Percentiles rank a stretch among this genome's conserved stretches.
These are phyloP conservation scores for Sporothrix schenckii DNA, from an alignment of 2,329 filamentous ascomycete species.

Conservation along the genomic window DNA sequence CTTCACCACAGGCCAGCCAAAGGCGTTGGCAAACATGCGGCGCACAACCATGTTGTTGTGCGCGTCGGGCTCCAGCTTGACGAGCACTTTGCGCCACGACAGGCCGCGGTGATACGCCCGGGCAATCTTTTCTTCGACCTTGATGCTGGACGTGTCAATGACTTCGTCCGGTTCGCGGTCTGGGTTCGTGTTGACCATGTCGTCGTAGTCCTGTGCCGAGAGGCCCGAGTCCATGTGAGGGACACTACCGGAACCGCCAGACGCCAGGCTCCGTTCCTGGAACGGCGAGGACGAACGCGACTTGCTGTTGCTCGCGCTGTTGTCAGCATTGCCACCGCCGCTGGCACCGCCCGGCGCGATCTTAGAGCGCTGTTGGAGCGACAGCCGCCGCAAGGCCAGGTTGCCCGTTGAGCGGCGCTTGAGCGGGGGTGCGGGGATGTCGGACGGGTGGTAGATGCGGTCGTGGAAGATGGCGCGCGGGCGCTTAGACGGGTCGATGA, in stretches of 20 bases:
- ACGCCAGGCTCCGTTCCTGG: neutral
- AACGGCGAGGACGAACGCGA: slow-evolving; percentile 27
- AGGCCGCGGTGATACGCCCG: slow-evolving; percentile 89
- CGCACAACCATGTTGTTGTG: slow-evolving; percentile 99
- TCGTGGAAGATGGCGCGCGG: slow-evolving; percentile 95
- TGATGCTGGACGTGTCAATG: slow-evolving; percentile 70
- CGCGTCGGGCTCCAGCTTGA: slow-evolving; percentile 92
- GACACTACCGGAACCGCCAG: slow-evolving; percentile 35
- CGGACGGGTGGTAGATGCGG: slow-evolving; percentile 87
- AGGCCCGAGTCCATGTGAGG: slow-evolving; percentile 49
- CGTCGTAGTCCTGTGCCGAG: slow-evolving; percentile 57
- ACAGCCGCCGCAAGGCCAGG: slow-evolving; percentile 40
- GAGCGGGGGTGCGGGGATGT: slow-evolving; percentile 81
- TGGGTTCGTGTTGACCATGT: slow-evolving; percentile 52
- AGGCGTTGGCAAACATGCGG: slow-evolving; percentile 94
- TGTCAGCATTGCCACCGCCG: slow-evolving; percentile 21
- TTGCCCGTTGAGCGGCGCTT: slow-evolving; percentile 52
- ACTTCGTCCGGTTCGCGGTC: slow-evolving; percentile 52
- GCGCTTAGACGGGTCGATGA: slow-evolving; percentile 79
- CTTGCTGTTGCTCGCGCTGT: slow-evolving; percentile 32
- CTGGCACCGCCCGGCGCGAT: slow-evolving; percentile 10
- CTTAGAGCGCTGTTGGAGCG: slow-evolving; percentile 31
- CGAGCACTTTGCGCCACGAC: slow-evolving; percentile 95
- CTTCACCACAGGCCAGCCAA: slow-evolving; percentile 95
- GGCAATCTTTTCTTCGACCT: slow-evolving; percentile 96